phyloP scores from a whole-genome alignment of 139 green algal species.

The Limnomonas spitsbergensis region DNA sequence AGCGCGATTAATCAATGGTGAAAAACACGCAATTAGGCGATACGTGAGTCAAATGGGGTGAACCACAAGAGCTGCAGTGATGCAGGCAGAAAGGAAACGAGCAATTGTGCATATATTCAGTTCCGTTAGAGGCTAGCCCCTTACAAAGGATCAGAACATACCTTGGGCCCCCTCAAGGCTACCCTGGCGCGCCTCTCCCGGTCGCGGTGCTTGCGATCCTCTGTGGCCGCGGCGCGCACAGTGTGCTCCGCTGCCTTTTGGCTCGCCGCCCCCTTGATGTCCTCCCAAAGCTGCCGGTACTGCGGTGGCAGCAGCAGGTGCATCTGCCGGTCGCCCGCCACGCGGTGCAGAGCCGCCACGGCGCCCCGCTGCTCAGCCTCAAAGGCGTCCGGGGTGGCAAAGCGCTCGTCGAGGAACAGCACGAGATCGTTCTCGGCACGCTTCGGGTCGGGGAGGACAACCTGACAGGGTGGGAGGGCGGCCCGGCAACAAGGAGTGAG shows the following conservation, averaged over 20 bases:
- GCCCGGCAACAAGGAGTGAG: neutral
- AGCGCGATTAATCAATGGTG: no score
- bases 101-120: no score
- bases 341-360: slow-evolving; percentile 62
- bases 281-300: slow-evolving; percentile 7
- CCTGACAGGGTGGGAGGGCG: slow-evolving; percentile 46
- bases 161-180: neutral
- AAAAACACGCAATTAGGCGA: no score
- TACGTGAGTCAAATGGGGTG: no score
- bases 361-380: slow-evolving; percentile 66
- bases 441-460: slow-evolving; percentile 73
- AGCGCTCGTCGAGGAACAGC: slow-evolving; percentile 60
- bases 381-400: slow-evolving; percentile 22
- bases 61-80: no score
- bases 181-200: neutral
- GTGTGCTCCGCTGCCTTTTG: neutral
- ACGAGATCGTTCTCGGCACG: slow-evolving; percentile 65
- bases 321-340: slow-evolving; percentile 44
- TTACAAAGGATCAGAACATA: no score
- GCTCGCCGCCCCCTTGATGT: neutral
- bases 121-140: no score
- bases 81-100: no score
- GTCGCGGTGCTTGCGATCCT: neutral
- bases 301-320: slow-evolving; percentile 23
- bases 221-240: neutral